phyloP scores from a whole-genome alignment of 441 rosid genomes.

The Omphalea diandra region DNA sequence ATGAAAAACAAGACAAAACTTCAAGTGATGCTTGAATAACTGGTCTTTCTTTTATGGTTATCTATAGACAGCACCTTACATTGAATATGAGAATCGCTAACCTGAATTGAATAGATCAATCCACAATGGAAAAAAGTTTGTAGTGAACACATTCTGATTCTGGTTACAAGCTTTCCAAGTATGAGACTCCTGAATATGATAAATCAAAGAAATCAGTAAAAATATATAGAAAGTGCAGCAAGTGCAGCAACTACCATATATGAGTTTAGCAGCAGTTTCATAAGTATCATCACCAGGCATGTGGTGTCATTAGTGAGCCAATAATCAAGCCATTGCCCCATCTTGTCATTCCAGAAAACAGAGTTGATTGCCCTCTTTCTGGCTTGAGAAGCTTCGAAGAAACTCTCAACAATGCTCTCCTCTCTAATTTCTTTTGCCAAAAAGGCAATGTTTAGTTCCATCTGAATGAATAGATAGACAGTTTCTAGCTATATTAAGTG shows the following conservation, averaged over 20 bases:
- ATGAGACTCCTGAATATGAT: conserved; percentile 44
- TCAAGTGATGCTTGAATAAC: background rate
- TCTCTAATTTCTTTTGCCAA: conserved; percentile 59
- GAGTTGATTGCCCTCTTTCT: conserved; percentile 57
- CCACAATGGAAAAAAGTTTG: conserved; percentile 87
- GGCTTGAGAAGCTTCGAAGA: conserved; percentile 50
- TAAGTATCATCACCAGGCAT: conserved; percentile 29
- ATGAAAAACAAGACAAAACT: background rate
- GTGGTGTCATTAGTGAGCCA: conserved; percentile 39
- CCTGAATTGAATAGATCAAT: conserved; percentile 65
- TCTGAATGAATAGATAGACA: conserved; percentile 54
- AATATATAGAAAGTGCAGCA: background rate
- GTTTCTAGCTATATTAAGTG: conserved; percentile 14
- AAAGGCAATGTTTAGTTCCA: conserved; percentile 86
- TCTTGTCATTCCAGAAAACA: conserved; percentile 67
- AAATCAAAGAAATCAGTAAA: conserved; percentile 1
- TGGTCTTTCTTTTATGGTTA: background rate
- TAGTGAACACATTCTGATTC: conserved; percentile 64
- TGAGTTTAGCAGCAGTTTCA: background rate
- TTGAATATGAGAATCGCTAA: conserved; percentile 25
- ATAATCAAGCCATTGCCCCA: conserved; percentile 91
- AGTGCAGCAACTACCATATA: background rate
- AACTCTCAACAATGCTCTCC: conserved; percentile 37
- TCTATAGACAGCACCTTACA: background rate
- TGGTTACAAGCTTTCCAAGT: conserved; percentile 57